phyloP scores from a whole-genome alignment of 1,139 yeast genomes.

The Yamadazyma blattariae region DNA sequence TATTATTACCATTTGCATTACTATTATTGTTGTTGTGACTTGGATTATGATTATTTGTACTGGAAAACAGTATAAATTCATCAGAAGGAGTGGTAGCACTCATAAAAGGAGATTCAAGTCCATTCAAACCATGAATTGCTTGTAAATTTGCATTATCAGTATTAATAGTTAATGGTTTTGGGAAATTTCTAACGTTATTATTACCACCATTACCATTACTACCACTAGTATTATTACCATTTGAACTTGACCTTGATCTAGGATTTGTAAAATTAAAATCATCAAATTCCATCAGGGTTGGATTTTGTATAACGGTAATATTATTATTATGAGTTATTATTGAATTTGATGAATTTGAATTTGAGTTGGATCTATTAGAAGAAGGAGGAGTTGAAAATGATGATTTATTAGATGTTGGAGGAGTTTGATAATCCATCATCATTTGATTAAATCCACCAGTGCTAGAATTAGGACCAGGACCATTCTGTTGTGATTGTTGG shows the following conservation, averaged over 20 bases:
- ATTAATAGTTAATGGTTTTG: constrained; percentile 39
- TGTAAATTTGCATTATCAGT: constrained; percentile 35
- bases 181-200: constrained; percentile 17
- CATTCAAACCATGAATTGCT: constrained; percentile 24
- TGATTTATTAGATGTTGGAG: constrained; percentile 38
- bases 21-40: neutral
- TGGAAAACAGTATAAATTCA: constrained; percentile 18
- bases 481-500: too few species aligned
- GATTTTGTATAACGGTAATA: constrained; percentile 17
- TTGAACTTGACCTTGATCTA: constrained; percentile 21
- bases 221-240: constrained; percentile 17
- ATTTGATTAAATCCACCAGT: constrained; percentile 19
- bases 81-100: constrained; percentile 42
- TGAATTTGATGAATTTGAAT: too few species aligned
- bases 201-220: too few species aligned
- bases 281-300: constrained; percentile 20
- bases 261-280: constrained; percentile 23
- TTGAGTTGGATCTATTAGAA: neutral
- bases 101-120: constrained; percentile 45
- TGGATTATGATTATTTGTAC: neutral
- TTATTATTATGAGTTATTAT: neutral
- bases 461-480: too few species aligned
- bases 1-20: neutral
- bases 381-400: constrained; percentile 25
- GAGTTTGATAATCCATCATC: constrained; percentile 46